Conservation (phyloP, 1,139 yeast genomes). For the Yamadazyma atlantica region DNA sequence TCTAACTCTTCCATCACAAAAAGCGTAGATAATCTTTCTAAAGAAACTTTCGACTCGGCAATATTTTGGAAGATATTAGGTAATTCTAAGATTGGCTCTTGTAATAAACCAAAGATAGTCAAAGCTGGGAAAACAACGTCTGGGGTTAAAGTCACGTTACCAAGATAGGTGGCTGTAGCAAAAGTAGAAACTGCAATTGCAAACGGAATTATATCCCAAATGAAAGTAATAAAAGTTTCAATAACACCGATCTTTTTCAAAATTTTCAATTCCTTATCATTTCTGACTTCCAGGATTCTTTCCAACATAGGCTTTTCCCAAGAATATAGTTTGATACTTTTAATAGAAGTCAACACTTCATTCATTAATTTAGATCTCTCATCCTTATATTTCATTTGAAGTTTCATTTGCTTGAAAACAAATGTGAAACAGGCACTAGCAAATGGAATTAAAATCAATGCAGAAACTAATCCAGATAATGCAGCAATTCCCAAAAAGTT, state of each 20-base stretch:
- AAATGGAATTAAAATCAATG: slow-evolving; percentile 33
- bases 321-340: slow-evolving; percentile 40
- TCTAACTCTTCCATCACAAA: slow-evolving; percentile 36
- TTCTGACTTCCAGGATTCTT: slow-evolving; percentile 34
- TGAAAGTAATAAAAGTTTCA: slow-evolving; percentile 29
- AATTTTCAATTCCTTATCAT: slow-evolving; percentile 32
- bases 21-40: slow-evolving; percentile 32
- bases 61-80: slow-evolving; percentile 30
- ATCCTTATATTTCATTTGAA: slow-evolving; percentile 33
- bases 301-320: slow-evolving; percentile 43
- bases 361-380: slow-evolving; percentile 37
- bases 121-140: slow-evolving; percentile 41
- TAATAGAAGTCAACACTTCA: slow-evolving; percentile 40
- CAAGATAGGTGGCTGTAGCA: slow-evolving; percentile 24
- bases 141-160: slow-evolving; percentile 31
- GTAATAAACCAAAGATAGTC: slow-evolving; percentile 34
- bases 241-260: slow-evolving; percentile 31
- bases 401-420: slow-evolving; percentile 24
- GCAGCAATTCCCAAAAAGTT: slow-evolving; percentile 34
- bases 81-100: slow-evolving; percentile 35
- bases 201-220: slow-evolving; percentile 42
- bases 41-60: slow-evolving; percentile 34
- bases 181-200: slow-evolving; percentile 35
- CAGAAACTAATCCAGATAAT: slow-evolving; percentile 35
- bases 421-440: slow-evolving; percentile 31